Evolutionary conservation across 2,329 filamentous ascomycete species (phyloP), one percentile per base, ranked within the genome.

Genomic region (Colletotrichum sp.): DNA sequence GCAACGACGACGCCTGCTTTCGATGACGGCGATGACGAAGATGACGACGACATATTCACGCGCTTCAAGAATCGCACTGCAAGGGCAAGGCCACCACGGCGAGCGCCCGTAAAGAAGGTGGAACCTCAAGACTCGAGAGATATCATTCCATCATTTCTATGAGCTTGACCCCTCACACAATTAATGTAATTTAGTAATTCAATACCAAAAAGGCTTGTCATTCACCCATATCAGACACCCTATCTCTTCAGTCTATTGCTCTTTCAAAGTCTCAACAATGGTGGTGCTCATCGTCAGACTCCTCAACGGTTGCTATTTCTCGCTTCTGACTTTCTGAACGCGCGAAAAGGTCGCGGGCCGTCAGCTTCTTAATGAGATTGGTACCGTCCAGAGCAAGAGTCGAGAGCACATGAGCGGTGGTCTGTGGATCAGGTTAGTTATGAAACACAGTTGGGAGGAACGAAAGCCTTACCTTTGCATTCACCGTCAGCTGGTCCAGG

Each of bases 401-500:
- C 13, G 60, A 71, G 6, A 76, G 69, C 4, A 77, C 72, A 52
- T 77, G 72, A 7, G 72, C 72, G 8, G 75, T 67, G 8, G 72
- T 30, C 59, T 73, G 14, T n/a, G 24, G 2, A 6, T 6, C 6
- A 28, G 14, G 52, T 68, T 43, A 69, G 59, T 0, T 24, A 43
- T 18, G 8, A 16, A 32, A 18, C 12, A 48, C 34, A 16, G 6
- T 16, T 16, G 21, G 6, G 28, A 10, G 10, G 9, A 13, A 14
- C 10, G 14, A 21, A 28, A 21, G 10, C 18, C 16, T 65, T 48
- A 26, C 75, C 76, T 82, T 83, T 57, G 83, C 79, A 59, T 83
- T 85, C 66, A 81, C 72, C 2, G 80, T 82, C 3, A 84, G 77
- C 3, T 84, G 84, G 30, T 85, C 82, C 8, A 81, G 82, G 67